Conservation (phyloP, 768 basidiomycete genomes). For the Agaricus sinodeliciosus region DNA sequence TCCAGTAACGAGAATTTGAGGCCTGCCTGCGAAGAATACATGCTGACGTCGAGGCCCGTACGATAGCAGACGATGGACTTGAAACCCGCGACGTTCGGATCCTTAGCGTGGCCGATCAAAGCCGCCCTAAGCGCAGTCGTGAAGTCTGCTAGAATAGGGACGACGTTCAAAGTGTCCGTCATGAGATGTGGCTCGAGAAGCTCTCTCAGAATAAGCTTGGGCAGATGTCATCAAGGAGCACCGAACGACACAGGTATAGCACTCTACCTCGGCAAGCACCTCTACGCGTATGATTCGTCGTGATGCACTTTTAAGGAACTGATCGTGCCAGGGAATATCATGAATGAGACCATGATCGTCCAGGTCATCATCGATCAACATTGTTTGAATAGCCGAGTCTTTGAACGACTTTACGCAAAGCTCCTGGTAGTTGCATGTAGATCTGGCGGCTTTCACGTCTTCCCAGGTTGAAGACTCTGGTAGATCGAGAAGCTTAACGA, state of each 20-base stretch:
- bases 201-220: constrained; percentile 25
- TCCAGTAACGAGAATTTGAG: constrained; percentile 24
- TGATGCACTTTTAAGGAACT: constrained; percentile 42
- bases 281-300: constrained; percentile 68
- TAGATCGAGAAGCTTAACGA: constrained; percentile 45
- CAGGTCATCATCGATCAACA: constrained; percentile 73
- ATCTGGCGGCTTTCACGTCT: constrained; percentile 43
- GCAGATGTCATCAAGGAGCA: constrained; percentile 11
- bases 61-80: constrained; percentile 78
- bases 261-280: constrained; percentile 58
- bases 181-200: constrained; percentile 17
- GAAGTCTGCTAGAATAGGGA: constrained; percentile 25
- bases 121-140: constrained; percentile 24
- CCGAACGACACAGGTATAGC: constrained; percentile 4
- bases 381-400: constrained; percentile 52
- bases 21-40: constrained; percentile 19
- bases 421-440: constrained; percentile 39
- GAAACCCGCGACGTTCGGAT: constrained; percentile 55
- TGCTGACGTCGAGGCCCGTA: constrained; percentile 56
- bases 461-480: constrained; percentile 43
- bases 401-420: constrained; percentile 53
- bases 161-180: constrained; percentile 13
- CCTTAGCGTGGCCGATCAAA: constrained; percentile 31
- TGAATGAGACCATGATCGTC: constrained; percentile 41
- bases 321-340: constrained; percentile 55